Evolutionary conservation across 108 stramenopile genomes (phyloP), one percentile per base, ranked within the genome.

Genomic region (Chaetoceros muelleri): DNA sequence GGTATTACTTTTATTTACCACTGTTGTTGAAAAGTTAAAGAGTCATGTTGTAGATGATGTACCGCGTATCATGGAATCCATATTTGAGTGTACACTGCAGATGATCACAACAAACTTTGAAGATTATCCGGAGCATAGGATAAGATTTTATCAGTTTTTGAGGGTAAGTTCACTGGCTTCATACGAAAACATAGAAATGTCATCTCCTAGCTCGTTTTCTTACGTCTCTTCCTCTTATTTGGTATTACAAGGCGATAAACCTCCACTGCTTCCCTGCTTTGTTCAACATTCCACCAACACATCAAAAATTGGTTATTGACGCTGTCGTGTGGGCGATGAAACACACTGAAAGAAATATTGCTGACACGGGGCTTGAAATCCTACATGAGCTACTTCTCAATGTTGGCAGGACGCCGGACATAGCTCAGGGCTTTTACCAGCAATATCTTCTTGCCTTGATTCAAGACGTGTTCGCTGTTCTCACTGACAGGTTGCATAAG

Each of bases 241-340:
- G 13, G 13, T 10, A 10, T 40, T 46, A 46, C 8, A 31, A 77
- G 72, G 82, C 84, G 27, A 84, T 92, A 69, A 88, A 89, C 52
- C 63, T 81, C 26, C 85, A 97, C 66, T 97, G 96, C 65, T 98
- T 98, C 58, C 85, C 84, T 44, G 93, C 96, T 16, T 85, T 99
- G 25, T 97, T 98, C 78, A 86, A 79, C 53, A 95, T 98, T 24
- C 94, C 95, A 22, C 70, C 93, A 3, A 93, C 85, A 53, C 96
- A 98, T 61, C 96, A 98, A 72, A 97, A 98, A 73, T 78, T 97
- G 19, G 96, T 98, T 17, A 90, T 99, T 1, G 95, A 99, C 69
- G 76, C 94, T 24, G 84, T 98, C 57, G 95, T 98, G 30, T 99
- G 97, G 99, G 99, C 96, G 8, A 89, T 98, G 78, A 99, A 98